A percentile compares a stretch with the other conserved stretches of the same genome.
These are phyloP conservation scores for Blastobotrys aristatus DNA, from an alignment of 1,139 yeast genomes.

Conservation along the genomic window DNA sequence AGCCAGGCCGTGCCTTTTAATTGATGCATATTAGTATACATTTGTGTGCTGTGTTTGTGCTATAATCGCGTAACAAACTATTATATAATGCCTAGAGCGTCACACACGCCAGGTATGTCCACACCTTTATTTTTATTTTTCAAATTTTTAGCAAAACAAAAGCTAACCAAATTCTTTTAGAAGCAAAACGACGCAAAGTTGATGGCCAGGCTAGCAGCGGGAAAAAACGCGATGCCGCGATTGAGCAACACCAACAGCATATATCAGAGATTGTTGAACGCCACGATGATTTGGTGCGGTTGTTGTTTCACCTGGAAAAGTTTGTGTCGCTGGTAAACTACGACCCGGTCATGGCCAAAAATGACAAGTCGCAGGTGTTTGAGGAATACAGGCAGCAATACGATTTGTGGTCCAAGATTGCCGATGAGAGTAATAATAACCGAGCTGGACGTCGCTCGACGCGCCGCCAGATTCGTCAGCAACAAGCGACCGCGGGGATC, in stretches of 20 bases:
- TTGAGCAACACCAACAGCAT: slow-evolving; percentile 16
- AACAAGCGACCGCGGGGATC: slow-evolving; percentile 18
- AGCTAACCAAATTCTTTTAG: slow-evolving; percentile 6
- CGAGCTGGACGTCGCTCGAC: slow-evolving; percentile 21
- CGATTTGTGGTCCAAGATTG: slow-evolving; percentile 38
- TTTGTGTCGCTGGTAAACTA: slow-evolving; percentile 56
- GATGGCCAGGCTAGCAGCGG: slow-evolving; percentile 1
- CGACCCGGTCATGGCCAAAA: slow-evolving; percentile 51
- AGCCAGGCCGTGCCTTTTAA: neutral
- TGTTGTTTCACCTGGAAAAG: slow-evolving; percentile 54
- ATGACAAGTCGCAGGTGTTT: slow-evolving; percentile 38
- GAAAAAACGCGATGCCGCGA: slow-evolving; percentile 4
- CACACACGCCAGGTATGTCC: slow-evolving; percentile 1
- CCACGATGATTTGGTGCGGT: slow-evolving; percentile 44
- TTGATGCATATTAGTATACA: slow-evolving; percentile 2
- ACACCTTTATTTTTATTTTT: too few relatives aligned
- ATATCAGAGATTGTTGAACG: slow-evolving; percentile 38
- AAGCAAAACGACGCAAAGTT: slow-evolving; percentile 17
- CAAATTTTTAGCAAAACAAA: neutral
- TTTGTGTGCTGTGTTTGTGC: too few relatives aligned
- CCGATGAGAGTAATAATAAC: slow-evolving; percentile 25
- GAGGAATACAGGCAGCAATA: slow-evolving; percentile 31
- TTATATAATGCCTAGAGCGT: slow-evolving; percentile 2
- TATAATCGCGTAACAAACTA: too few relatives aligned
- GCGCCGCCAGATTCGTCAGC: slow-evolving; percentile 29